Percentiles rank a stretch among this genome's conserved stretches.
phyloP scores from a whole-genome alignment of 2,329 filamentous ascomycete species.

The Knoxdaviesia proteae region DNA sequence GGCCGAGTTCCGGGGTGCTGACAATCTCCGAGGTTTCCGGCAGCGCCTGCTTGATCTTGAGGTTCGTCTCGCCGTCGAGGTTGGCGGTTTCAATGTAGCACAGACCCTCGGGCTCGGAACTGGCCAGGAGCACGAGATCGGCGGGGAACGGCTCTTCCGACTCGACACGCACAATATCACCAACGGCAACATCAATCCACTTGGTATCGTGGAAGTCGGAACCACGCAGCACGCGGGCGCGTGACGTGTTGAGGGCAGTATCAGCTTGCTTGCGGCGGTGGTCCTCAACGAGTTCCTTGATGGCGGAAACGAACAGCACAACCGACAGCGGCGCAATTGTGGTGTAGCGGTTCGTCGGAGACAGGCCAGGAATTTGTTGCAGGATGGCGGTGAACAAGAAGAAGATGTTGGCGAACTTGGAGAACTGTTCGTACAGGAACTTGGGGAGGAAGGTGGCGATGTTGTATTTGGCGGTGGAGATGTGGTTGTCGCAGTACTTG shows the following conservation, averaged over 20 bases:
- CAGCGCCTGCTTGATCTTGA: constrained; percentile 96
- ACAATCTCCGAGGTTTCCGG: constrained; percentile 82
- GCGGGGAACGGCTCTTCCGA: constrained; percentile 91
- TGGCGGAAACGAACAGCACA: constrained; percentile 82
- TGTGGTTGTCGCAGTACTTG: constrained; percentile 90
- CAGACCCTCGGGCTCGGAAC: constrained; percentile 88
- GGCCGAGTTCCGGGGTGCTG: constrained; percentile 65
- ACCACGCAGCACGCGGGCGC: constrained; percentile 62
- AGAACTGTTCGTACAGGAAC: constrained; percentile 95
- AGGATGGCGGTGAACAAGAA: constrained; percentile 93
- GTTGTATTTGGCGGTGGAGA: constrained; percentile 97
- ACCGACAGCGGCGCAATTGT: constrained; percentile 87
- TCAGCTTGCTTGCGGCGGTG: constrained; percentile 78
- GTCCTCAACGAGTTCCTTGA: constrained; percentile 87
- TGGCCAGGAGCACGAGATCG: constrained; percentile 77
- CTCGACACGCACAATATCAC: constrained; percentile 80
- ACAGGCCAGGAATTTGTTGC: constrained; percentile 88
- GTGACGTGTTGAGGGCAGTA: constrained; percentile 69
- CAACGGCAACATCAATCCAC: constrained; percentile 86
- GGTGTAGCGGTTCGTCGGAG: constrained; percentile 86
- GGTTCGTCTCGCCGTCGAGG: constrained; percentile 88
- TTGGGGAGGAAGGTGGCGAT: constrained; percentile 81
- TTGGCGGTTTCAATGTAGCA: constrained; percentile 99
- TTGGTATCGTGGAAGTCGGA: constrained; percentile 69
- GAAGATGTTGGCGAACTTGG: constrained; percentile 97